Base-by-base conservation (phyloP, 495 filamentous ascomycete species). In the Friedmanniomyces endolithicus region DNA sequence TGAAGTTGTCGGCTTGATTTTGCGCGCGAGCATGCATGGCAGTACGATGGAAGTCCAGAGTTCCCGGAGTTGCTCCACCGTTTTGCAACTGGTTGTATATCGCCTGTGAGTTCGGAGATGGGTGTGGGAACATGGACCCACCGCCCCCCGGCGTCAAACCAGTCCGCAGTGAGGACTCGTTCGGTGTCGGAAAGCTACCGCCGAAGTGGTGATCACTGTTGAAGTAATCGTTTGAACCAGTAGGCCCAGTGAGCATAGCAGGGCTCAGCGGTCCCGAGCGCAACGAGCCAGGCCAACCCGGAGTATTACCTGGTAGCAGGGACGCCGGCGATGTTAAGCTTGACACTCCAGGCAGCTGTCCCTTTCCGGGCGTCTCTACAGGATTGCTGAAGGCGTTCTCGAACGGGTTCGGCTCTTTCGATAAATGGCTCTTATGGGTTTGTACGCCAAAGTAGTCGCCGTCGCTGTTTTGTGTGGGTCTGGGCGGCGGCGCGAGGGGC, bases 41-140 rank as follows among this genome's bases (percentile, higher is more conserved):
- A 34, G 92, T 95, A 37, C 90, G 83, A 60, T 97, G 92, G 63
- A 98, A 98, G 62, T 98, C 92, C 48, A 95, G 72, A 0, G 90
- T 94, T 33, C 82, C 82, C 14, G 92, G 92, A 20, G 92, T 98
- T 12, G 88, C 82, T 47, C 83, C 85, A 50, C 86, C 86, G 67
- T 80, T 85, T 57, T 85, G 82, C 34, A 95, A 74, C 63, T 83
- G 79, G 49, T 85, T 82, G 65, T 89, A 84, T 25, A 95, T 65
- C 25, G 86, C 81, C 66, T 87, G 83, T 0, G 87, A 86, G 66
- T 84, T 90, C 17, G 92, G 92, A 64, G 87, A 90, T 4, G 89
- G 86, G 29, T 82, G 86, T 29, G 90, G 88, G 74, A 98, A 98
- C 86, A 98, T 96, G 64, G 90, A 95, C 56, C 92, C 92, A 64